Evolutionary conservation across 805 yeast genomes (phyloP).

Genomic region (Lachancea nothofagi): DNA sequence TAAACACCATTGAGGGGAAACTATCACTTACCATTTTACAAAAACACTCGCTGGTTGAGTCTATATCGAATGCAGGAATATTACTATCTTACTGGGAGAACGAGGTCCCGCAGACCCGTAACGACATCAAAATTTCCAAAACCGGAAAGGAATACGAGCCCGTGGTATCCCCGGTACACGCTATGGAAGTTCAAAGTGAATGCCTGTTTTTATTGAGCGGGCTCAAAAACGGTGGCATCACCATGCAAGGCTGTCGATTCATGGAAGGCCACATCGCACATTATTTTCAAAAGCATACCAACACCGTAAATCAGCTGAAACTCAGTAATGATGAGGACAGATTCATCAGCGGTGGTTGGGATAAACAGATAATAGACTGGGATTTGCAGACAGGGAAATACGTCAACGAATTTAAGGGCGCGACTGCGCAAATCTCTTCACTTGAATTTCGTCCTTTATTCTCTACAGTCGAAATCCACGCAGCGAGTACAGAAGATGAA

Average conservation of each 20-base stretch:
- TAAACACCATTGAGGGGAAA: conserved; percentile 80
- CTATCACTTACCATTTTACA: conserved; percentile 86
- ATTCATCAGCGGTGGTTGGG: conserved; percentile 88
- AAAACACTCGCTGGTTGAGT: conserved; percentile 80
- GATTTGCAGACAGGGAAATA: conserved; percentile 69
- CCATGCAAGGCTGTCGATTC: conserved; percentile 75
- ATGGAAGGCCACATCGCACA: conserved; percentile 78
- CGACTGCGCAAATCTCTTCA: conserved; percentile 75
- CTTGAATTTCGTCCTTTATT: conserved; percentile 60
- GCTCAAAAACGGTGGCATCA: conserved; percentile 75
- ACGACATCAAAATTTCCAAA: conserved; percentile 32
- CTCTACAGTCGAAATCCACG: conserved; percentile 42
- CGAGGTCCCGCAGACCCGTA: conserved; percentile 70
- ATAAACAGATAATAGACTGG: conserved; percentile 73
- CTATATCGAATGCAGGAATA: conserved; percentile 80
- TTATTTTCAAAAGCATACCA: conserved; percentile 63
- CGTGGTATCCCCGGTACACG: conserved; percentile 74
- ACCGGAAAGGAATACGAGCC: conserved; percentile 43
- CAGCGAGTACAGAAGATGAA: conserved; percentile 17
- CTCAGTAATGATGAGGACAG: conserved; percentile 56
- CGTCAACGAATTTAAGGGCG: conserved; percentile 44
- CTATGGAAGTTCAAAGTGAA: conserved; percentile 77
- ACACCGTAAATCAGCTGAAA: conserved; percentile 66
- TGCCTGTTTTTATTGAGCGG: conserved; percentile 85
- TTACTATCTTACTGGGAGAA: conserved; percentile 89